phyloP scores from a whole-genome alignment of 345 rosid species.

The Eucalyptus tenuipes region DNA sequence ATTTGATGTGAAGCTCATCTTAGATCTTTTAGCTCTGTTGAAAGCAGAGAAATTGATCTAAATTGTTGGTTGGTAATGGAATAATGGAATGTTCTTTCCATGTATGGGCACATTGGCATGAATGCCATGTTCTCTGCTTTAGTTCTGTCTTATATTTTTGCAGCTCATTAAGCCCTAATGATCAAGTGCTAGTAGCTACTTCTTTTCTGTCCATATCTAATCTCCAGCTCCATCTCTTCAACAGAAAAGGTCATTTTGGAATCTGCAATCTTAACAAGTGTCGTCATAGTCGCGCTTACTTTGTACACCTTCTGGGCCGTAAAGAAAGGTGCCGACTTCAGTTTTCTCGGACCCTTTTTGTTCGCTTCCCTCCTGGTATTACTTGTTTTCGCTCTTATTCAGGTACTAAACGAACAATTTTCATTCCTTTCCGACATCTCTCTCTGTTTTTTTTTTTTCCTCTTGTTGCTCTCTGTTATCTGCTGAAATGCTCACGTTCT shows the following conservation, averaged over 20 bases:
- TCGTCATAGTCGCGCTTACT: conserved; percentile 44
- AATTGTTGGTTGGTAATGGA: neutral
- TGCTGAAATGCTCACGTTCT: neutral
- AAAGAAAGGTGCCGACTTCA: conserved; percentile 49
- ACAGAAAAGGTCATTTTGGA: conserved; percentile 51
- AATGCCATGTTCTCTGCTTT: neutral
- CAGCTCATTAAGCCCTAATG: neutral
- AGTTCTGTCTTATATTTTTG: neutral
- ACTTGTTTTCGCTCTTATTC: conserved; percentile 32
- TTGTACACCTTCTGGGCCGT: conserved; percentile 70
- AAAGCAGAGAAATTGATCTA: neutral
- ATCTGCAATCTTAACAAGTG: conserved; percentile 41
- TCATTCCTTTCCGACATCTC: neutral
- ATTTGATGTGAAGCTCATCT: neutral
- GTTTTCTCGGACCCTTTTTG: conserved; percentile 58
- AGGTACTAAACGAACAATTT: neutral
- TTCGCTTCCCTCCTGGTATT: conserved; percentile 35
- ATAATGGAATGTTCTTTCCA: neutral
- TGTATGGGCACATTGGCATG: neutral
- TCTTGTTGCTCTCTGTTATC: neutral
- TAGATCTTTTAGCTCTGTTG: neutral
- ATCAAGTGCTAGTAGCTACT: neutral
- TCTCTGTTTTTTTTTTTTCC: too few species aligned
- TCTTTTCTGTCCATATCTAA: neutral
- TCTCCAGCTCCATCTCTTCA: neutral